Evolutionary conservation across 2,329 filamentous ascomycete genomes (phyloP).

Genomic region (Coniochaeta ligniaria): DNA sequence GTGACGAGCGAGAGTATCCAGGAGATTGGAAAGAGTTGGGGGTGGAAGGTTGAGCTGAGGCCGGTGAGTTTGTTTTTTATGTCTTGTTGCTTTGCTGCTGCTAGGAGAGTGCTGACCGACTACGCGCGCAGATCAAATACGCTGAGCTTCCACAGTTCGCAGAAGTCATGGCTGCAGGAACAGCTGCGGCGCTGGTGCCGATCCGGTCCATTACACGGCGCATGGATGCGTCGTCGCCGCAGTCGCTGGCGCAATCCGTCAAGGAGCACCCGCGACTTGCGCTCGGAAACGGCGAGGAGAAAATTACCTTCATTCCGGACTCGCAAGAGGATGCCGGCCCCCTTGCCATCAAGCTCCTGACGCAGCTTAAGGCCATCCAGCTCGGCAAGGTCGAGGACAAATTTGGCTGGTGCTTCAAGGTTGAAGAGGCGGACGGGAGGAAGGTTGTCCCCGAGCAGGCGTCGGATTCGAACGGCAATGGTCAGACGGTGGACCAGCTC

Average conservation of each 20-base stretch:
- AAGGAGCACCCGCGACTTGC: constrained; percentile 30
- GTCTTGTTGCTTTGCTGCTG: neutral
- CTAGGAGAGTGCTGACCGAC: neutral
- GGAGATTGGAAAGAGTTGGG: constrained; percentile 68
- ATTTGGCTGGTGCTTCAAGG: constrained; percentile 61
- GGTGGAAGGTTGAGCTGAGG: constrained; percentile 77
- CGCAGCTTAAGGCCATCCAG: constrained; percentile 79
- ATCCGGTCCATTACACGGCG: constrained; percentile 82
- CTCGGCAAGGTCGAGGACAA: constrained; percentile 69
- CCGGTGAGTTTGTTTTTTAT: constrained; percentile 37
- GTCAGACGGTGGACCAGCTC: constrained; percentile 26
- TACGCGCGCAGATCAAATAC: constrained; percentile 37
- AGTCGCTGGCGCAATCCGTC: constrained; percentile 27
- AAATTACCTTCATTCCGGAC: constrained; percentile 46
- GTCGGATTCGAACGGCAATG: constrained; percentile 12
- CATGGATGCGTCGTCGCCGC: constrained; percentile 26
- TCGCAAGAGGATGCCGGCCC: constrained; percentile 64
- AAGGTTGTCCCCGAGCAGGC: constrained; percentile 25
- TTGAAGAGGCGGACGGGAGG: constrained; percentile 36
- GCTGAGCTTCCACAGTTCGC: constrained; percentile 54
- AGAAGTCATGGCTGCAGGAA: constrained; percentile 88
- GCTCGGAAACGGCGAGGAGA: constrained; percentile 34
- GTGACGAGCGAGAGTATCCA: constrained; percentile 77
- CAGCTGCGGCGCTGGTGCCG: constrained; percentile 83
- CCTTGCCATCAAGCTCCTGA: constrained; percentile 64